Evolutionary conservation across 1,284 basidiomycete genomes (phyloP), one percentile per base, ranked within the genome.

Genomic region (Meripilus lineatus): DNA sequence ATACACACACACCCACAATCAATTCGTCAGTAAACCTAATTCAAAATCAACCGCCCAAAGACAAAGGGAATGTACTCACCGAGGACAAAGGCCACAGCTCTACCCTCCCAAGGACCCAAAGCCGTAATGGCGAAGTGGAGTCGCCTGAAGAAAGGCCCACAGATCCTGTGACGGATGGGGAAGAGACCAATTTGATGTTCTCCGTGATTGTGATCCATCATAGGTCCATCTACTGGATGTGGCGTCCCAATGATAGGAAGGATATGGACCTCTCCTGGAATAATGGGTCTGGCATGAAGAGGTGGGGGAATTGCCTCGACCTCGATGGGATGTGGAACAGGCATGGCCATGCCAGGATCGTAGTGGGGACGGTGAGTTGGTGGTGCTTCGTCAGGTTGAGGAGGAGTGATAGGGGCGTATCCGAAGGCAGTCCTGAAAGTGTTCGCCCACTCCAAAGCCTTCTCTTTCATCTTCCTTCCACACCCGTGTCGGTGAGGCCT

Each of bases 81-180:
- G 15, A 89, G 71, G 46, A 89, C 84, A 48, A 89, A 89, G 4
- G 86, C 81, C 14, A 89, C 79, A 11, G 79, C 77, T 41, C 84
- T 73, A 40, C 84, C 84, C 62, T 89, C 86, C 84, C 86, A 89
- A 18, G 77, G 77, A n/a, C 85, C 83, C 13, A 89, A 74, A 4
- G 75, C 63, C 68, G 78, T 76, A 44, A 89, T 64, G 2, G 84
- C 80, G 45, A 66, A 65, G 55, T 81, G 75, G 46, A 89, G 65
- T 38, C 86, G 79, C 37, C 61, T 64, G 41, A 74, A 50, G 70
- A 85, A 84, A 23, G 71, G 64, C 4, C 57, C 50, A 17, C 54
- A 61, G 45, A 53, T 56, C 43, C 50, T 55, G 40, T 65, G 58
- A 42, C 59, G 61, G 46, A 61, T 56, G 36, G 57, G 58, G 42